phyloP scores from a whole-genome alignment of 2,329 filamentous ascomycete genomes.

The Rhinocladiella similis region DNA sequence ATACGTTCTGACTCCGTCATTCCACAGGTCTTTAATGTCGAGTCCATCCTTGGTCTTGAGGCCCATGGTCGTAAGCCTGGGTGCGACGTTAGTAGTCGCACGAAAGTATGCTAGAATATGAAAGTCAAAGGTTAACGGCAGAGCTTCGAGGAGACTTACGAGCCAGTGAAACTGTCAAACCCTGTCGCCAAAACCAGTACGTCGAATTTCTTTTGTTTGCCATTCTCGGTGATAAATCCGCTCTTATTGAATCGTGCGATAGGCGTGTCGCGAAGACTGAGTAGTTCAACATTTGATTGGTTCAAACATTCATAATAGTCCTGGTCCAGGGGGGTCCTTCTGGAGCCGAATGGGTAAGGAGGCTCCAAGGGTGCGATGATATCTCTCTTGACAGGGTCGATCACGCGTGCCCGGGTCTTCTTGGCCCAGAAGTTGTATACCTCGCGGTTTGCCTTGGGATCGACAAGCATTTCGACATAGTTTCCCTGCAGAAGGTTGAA shows the following conservation, averaged over 20 bases:
- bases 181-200: slow-evolving; percentile 46
- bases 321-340: slow-evolving; percentile 51
- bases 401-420: slow-evolving; percentile 53
- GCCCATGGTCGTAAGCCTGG: slow-evolving; percentile 41
- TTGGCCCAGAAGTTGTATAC: slow-evolving; percentile 58
- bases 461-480: slow-evolving; percentile 54
- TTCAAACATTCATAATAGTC: slow-evolving; percentile 54
- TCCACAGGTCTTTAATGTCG: slow-evolving; percentile 39
- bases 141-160: slow-evolving; percentile 13
- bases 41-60: slow-evolving; percentile 36
- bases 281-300: slow-evolving; percentile 47
- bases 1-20: slow-evolving; percentile 39
- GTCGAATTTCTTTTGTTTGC: slow-evolving; percentile 37
- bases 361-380: slow-evolving; percentile 55
- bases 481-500: slow-evolving; percentile 54
- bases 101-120: background rate
- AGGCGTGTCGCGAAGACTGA: slow-evolving; percentile 44
- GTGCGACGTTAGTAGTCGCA: background rate
- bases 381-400: slow-evolving; percentile 51
- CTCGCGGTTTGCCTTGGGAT: slow-evolving; percentile 51
- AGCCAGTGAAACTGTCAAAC: slow-evolving; percentile 44
- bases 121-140: too few relatives aligned
- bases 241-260: slow-evolving; percentile 19
- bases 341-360: slow-evolving; percentile 58
- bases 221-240: slow-evolving; percentile 23